Evolutionary conservation across 495 filamentous ascomycete species (phyloP), one percentile per base, ranked within the genome.

Genomic region (Hyphodiscus hymeniophilus): DNA sequence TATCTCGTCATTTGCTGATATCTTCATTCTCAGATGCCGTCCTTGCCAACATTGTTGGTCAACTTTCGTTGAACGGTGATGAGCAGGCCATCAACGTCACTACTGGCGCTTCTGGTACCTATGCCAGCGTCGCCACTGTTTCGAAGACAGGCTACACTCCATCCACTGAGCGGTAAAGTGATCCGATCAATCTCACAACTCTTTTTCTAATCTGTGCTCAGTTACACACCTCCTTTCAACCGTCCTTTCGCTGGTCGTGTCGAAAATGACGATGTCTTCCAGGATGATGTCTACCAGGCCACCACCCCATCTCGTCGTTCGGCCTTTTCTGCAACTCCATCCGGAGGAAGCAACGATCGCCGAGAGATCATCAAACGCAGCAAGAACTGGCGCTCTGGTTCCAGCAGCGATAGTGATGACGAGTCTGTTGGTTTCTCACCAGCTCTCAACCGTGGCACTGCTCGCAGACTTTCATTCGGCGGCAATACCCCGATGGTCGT

Each of bases 321-420:
- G 13, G 13, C 13, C 36, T 39, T 17, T 40, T 12, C 20, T 40
- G 23, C 15, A 28, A 52, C 52, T 16, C 44, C 58, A 13, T 34
- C 42, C 33, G 30, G 30, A 10, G 26, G 41, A 2, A 44, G 45
- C 23, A 34, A 22, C 13, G 7, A 26, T 13, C 34, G 24, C 20
- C 20, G 41, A 15, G 42, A 33, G 42, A 45, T 30, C 20, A 56
- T 31, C 31, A 28, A 31, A 24, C 16, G 23, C n/a, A 56, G 32
- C 21, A 45, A 36, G 10, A 45, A 52, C 38, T 59, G 56, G 56
- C 56, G 56, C 5, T 56, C 56, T 36, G 36, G 35, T 17, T 60
- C 57, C 1, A 50, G 50, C 44, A 38, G 39, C 11, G 31, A 4
- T 21, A 44, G 38, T 38, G 20, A 18, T 38, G 20, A 18, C 18